Evolutionary conservation across 75 land plant genomes (phyloP).

Genomic region (Pinus taeda): DNA sequence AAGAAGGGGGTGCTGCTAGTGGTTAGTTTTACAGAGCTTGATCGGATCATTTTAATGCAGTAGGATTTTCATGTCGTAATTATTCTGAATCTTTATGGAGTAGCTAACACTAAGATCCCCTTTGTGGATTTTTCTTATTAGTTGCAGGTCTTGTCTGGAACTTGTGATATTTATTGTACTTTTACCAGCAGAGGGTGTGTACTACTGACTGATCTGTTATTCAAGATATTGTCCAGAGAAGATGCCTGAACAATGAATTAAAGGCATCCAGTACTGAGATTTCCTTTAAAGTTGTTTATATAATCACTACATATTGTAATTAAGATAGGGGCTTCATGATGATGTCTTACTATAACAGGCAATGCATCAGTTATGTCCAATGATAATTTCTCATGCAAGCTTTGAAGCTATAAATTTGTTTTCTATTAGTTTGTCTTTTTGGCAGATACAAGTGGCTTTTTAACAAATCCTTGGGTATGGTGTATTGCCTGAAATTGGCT

Average conservation of each 20-base stretch:
- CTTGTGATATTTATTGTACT: slow-evolving; percentile 12
- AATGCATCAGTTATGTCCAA: not conserved
- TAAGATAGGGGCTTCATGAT: not conserved
- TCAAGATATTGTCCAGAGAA: not conserved
- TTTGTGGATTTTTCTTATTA: slow-evolving; percentile 3
- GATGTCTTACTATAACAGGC: not conserved
- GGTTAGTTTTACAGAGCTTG: not conserved
- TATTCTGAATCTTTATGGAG: slow-evolving; percentile 4
- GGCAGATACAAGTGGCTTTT: not conserved
- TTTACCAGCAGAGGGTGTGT: slow-evolving; percentile 12
- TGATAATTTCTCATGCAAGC: not conserved
- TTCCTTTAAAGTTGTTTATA: slow-evolving; percentile 7
- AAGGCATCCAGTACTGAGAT: slow-evolving; percentile 2
- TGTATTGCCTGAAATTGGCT: not conserved
- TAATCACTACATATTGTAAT: not conserved
- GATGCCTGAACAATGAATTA: not conserved
- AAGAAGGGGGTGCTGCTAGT: not conserved
- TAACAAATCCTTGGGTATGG: not conserved
- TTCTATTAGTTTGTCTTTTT: not conserved
- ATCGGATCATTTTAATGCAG: not conserved
- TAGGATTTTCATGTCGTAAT: not conserved
- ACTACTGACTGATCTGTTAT: slow-evolving; percentile 1
- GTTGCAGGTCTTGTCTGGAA: not conserved
- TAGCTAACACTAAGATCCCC: not conserved
- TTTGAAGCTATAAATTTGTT: not conserved